Percentiles rank a stretch among this genome's conserved stretches.
These are phyloP conservation scores for Cystobasidium sp. DNA, from an alignment of 1,284 basidiomycete species.

Conservation along the genomic window DNA sequence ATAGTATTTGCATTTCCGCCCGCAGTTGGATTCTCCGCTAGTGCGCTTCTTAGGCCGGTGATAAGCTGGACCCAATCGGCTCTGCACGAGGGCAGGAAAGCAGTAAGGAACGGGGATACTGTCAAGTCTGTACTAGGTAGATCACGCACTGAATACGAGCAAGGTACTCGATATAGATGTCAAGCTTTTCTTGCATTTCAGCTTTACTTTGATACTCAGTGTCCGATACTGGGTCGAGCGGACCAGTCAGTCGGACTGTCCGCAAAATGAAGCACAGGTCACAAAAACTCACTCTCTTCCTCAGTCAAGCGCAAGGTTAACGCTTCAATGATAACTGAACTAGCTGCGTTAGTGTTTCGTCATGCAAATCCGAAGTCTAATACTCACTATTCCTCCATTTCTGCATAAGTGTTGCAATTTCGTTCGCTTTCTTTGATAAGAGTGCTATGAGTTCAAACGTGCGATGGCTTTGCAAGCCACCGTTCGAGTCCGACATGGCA, in stretches of 20 bases:
- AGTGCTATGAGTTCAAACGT: slow-evolving; percentile 47
- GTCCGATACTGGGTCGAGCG: slow-evolving; percentile 48
- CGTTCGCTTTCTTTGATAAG: slow-evolving; percentile 47
- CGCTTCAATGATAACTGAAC: slow-evolving; percentile 20
- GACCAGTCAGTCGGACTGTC: slow-evolving; percentile 3
- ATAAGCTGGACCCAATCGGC: slow-evolving; percentile 38
- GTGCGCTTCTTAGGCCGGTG: slow-evolving; percentile 23
- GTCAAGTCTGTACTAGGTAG: neutral
- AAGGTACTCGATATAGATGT: slow-evolving; percentile 45
- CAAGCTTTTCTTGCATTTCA: slow-evolving; percentile 48
- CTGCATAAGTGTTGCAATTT: slow-evolving; percentile 42
- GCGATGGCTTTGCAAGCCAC: slow-evolving; percentile 43
- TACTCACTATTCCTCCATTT: slow-evolving; percentile 38
- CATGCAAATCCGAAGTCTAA: neutral
- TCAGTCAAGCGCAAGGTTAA: slow-evolving; percentile 21
- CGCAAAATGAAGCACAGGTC: neutral
- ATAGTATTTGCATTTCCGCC: slow-evolving; percentile 2
- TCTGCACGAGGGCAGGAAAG: neutral
- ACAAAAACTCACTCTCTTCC: slow-evolving; percentile 18
- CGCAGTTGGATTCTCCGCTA: slow-evolving; percentile 23
- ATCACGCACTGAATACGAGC: slow-evolving; percentile 20
- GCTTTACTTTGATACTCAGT: slow-evolving; percentile 51
- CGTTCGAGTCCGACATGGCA: slow-evolving; percentile 29
- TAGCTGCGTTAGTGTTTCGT: neutral
- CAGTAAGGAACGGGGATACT: neutral